Percentiles rank a stretch among this genome's conserved stretches.
phyloP scores from a whole-genome alignment of 2,329 filamentous ascomycete species.

The Elsinoe necatrix region DNA sequence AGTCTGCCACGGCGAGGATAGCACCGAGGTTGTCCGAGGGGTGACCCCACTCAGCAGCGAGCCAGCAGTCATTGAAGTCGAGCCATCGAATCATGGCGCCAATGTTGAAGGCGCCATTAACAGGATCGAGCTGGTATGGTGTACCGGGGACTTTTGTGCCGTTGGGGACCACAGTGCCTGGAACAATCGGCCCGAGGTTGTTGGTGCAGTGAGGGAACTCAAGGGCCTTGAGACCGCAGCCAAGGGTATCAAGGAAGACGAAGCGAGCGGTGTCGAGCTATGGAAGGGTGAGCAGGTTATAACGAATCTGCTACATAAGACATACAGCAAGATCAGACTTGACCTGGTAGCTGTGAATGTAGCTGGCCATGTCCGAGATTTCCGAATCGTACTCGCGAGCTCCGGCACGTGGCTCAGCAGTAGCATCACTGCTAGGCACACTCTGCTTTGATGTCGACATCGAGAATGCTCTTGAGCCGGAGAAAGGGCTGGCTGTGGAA shows the following conservation, averaged over 20 bases:
- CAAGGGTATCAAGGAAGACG: constrained; percentile 93
- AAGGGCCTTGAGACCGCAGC: constrained; percentile 91
- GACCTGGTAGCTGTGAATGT: constrained; percentile 86
- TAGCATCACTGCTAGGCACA: constrained; percentile 20
- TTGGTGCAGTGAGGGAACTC: constrained; percentile 95
- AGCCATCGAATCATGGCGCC: constrained; percentile 98
- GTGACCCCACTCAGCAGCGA: constrained; percentile 97
- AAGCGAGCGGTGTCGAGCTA: constrained; percentile 93
- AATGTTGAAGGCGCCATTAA: constrained; percentile 97
- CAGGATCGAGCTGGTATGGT: constrained; percentile 85
- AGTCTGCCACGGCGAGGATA: constrained; percentile 93
- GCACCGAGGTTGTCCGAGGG: constrained; percentile 96
- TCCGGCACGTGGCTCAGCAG: constrained; percentile 24
- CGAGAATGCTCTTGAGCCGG: constrained; percentile 17
- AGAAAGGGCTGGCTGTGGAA: constrained; percentile 28
- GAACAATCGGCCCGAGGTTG: constrained; percentile 83
- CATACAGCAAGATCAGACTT: constrained; percentile 87
- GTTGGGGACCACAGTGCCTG: constrained; percentile 84
- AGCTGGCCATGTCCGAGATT: constrained; percentile 89
- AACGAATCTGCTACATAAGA: constrained; percentile 18
- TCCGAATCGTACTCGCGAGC: constrained; percentile 65
- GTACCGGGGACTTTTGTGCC: constrained; percentile 88
- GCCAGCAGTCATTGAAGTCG: constrained; percentile 99
- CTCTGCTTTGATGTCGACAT: constrained; percentile 17
- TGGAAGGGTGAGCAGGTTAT: constrained; percentile 5